Evolutionary conservation across 352 stramenopile species (phyloP).

Genomic region (Globisporangium spiculum): DNA sequence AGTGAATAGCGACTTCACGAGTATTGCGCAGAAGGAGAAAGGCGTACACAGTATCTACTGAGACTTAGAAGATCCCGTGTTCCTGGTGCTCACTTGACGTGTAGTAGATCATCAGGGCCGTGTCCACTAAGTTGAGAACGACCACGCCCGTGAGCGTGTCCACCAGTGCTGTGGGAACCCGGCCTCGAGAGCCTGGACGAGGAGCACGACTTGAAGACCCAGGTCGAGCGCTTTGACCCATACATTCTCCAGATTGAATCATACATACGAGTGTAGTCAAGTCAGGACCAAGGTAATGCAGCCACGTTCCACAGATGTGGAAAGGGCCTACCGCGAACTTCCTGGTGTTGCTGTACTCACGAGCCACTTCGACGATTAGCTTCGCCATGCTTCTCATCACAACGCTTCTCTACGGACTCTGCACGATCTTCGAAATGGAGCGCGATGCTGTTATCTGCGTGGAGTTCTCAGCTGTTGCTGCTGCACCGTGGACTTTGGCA

Average conservation of each 20-base stretch:
- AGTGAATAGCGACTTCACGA: neutral
- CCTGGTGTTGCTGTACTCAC: neutral
- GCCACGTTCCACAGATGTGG: no score
- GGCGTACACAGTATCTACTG: neutral
- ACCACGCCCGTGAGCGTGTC: neutral
- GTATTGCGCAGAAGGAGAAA: neutral
- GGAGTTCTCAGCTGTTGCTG: neutral
- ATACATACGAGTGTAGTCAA: neutral
- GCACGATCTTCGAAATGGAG: neutral
- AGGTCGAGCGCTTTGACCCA: slow-evolving; percentile 2
- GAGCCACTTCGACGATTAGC: neutral
- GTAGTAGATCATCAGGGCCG: neutral
- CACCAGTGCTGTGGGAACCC: neutral
- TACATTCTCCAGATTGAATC: neutral
- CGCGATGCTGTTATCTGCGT: neutral
- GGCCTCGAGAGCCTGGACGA: neutral
- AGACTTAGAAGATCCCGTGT: neutral
- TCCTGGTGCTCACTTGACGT: neutral
- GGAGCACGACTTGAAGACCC: neutral
- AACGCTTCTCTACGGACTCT: neutral
- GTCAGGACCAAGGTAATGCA: neutral
- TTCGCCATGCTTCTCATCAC: neutral
- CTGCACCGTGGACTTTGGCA: neutral
- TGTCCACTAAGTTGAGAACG: neutral
- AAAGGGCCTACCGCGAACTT: neutral